Evolutionary conservation across 805 yeast genomes (phyloP).

Genomic region (Yarrowia osloensis): DNA sequence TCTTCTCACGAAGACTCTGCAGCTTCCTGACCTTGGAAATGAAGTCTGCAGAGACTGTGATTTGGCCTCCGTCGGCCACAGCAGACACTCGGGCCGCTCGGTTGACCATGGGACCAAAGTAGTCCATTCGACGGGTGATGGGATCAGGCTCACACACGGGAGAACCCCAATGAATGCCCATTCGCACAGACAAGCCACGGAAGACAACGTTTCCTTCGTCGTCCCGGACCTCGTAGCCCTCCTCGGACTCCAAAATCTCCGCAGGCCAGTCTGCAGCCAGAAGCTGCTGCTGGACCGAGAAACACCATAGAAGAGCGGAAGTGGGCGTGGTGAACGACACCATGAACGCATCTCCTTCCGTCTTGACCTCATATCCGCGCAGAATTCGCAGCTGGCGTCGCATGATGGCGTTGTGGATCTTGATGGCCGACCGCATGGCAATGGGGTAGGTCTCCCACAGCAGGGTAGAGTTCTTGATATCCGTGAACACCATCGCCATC

Average conservation of each 20-base stretch:
- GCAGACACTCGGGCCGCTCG: conserved; percentile 91
- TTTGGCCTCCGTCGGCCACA: conserved; percentile 98
- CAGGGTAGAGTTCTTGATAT: conserved; percentile 89
- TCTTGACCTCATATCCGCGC: conserved; percentile 97
- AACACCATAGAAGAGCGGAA: conserved; percentile 90
- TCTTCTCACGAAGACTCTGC: conserved; percentile 41
- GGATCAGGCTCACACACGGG: conserved; percentile 96
- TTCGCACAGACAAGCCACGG: conserved; percentile 90
- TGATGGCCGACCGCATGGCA: conserved; percentile 96
- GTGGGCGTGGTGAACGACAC: conserved; percentile 94
- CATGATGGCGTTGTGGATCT: conserved; percentile 91
- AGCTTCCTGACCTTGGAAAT: conserved; percentile 59
- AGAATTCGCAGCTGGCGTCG: conserved; percentile 86
- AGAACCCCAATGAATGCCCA: conserved; percentile 98
- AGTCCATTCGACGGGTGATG: conserved; percentile 96
- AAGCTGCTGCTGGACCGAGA: conserved; percentile 82
- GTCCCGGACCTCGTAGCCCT: conserved; percentile 79
- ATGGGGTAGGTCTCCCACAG: conserved; percentile 91
- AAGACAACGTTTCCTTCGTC: conserved; percentile 59
- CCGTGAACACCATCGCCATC: conserved; percentile 94
- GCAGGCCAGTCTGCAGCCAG: conserved; percentile 93
- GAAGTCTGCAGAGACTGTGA: conserved; percentile 81
- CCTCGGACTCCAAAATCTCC: conserved; percentile 80
- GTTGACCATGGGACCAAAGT: conserved; percentile 98
- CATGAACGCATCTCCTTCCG: conserved; percentile 99